A percentile compares a stretch with the other conserved stretches of the same genome.
These are phyloP conservation scores for Rhizophagus clarus DNA, from an alignment of 192 early-diverging fungal species.

Conservation along the genomic window DNA sequence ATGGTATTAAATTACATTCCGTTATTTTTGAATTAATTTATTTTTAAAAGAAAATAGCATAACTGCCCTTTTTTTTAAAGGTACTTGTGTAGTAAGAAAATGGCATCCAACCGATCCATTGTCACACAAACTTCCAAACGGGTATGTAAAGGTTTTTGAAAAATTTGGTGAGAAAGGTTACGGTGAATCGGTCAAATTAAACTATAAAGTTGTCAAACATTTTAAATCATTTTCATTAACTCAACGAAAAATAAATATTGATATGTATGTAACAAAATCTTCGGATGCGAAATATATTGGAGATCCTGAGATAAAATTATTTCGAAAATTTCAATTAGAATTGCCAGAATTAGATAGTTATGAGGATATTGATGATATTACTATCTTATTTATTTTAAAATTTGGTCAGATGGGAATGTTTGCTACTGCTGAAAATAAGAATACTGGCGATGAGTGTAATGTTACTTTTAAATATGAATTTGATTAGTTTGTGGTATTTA, in stretches of 20 bases:
- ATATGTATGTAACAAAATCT: neutral
- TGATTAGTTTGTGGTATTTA: no score
- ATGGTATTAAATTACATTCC: neutral
- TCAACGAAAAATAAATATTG: neutral
- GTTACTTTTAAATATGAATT: neutral
- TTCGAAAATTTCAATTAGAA: neutral
- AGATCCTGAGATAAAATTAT: neutral
- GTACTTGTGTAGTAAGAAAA: neutral
- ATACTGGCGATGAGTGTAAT: neutral
- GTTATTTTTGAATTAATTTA: neutral
- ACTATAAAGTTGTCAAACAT: neutral
- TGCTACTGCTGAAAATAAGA: neutral
- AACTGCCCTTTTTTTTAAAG: neutral
- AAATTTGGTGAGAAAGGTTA: neutral
- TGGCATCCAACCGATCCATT: neutral
- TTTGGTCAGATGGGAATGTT: neutral
- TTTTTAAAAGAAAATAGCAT: neutral
- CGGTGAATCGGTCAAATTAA: neutral
- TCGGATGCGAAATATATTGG: neutral
- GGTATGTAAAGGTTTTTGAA: neutral
- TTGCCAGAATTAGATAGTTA: neutral
- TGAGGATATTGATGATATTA: neutral
- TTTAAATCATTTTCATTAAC: neutral
- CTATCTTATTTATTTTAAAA: neutral
- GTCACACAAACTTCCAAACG: neutral